Evolutionary conservation across 1,139 yeast genomes (phyloP).

Genomic region (Saccharomyces uvarum): DNA sequence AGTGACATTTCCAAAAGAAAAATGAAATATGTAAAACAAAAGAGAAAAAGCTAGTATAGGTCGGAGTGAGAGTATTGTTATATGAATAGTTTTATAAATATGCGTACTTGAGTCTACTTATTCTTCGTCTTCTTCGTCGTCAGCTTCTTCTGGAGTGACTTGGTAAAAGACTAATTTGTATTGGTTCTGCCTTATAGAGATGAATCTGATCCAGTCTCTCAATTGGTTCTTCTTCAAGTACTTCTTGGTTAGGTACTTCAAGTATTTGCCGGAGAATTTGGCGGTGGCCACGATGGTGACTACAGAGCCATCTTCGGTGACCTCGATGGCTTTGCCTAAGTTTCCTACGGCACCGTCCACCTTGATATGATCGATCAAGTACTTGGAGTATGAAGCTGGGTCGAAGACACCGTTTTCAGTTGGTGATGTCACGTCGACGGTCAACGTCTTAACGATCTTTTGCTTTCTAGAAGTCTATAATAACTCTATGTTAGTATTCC

Average conservation of each 20-base stretch:
- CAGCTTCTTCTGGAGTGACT: slow-evolving; percentile 92
- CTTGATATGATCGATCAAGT: slow-evolving; percentile 96
- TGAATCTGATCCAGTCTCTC: slow-evolving; percentile 99
- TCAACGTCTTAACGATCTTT: slow-evolving; percentile 73
- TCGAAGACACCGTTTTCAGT: slow-evolving; percentile 92
- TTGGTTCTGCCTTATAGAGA: slow-evolving; percentile 85
- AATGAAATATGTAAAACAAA: neutral
- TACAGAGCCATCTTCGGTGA: slow-evolving; percentile 67
- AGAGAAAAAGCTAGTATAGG: neutral
- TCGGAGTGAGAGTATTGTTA: neutral
- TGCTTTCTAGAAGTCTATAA: slow-evolving; percentile 64
- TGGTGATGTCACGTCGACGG: slow-evolving; percentile 93
- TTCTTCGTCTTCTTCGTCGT: slow-evolving; percentile 34
- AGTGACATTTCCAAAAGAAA: neutral
- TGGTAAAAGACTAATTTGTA: slow-evolving; percentile 98
- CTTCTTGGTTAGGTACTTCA: slow-evolving; percentile 96
- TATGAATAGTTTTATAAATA: neutral
- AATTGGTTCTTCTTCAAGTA: slow-evolving; percentile 98
- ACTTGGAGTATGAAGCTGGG: slow-evolving; percentile 92
- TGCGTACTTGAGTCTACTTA: neutral
- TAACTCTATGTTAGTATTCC: slow-evolving; percentile 8
- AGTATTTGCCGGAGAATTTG: slow-evolving; percentile 97
- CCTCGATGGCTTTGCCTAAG: slow-evolving; percentile 87
- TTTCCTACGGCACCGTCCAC: slow-evolving; percentile 91
- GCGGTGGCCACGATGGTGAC: slow-evolving; percentile 80